These are phyloP conservation scores for Mytilinidion resinicola DNA, from an alignment of 495 filamentous ascomycete genomes.

Conservation along the genomic window DNA sequence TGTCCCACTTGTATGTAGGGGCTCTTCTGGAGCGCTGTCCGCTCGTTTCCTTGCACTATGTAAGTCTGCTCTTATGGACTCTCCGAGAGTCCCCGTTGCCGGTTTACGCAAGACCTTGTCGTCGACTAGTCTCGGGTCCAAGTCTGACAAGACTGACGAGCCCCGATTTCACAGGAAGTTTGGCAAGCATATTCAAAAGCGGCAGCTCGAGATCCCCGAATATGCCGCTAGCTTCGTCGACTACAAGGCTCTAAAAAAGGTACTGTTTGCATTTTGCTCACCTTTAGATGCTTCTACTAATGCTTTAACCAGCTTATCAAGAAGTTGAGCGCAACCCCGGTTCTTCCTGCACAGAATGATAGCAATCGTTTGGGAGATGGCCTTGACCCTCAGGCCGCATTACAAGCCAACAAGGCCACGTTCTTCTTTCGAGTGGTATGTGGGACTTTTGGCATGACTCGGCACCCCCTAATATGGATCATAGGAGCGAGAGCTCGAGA, in stretches of 20 bases:
- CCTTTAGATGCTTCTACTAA: neutral
- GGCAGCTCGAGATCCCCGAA: conserved; percentile 96
- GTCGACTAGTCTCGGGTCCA: conserved; percentile 21
- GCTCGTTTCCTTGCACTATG: conserved; percentile 21
- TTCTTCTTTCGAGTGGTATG: conserved; percentile 96
- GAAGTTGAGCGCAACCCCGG: conserved; percentile 85
- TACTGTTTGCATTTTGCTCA: conserved; percentile 29
- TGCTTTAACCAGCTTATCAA: conserved; percentile 77
- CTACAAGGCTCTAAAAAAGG: conserved; percentile 99
- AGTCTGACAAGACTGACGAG: conserved; percentile 26
- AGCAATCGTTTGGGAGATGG: conserved; percentile 42
- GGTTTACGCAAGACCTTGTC: conserved; percentile 17
- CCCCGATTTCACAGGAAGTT: conserved; percentile 71
- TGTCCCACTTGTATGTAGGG: conserved; percentile 10
- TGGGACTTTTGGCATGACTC: neutral
- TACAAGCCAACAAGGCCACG: conserved; percentile 95
- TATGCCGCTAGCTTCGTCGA: conserved; percentile 99
- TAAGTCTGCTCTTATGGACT: conserved; percentile 25
- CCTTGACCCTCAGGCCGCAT: conserved; percentile 74
- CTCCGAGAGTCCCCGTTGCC: conserved; percentile 4
- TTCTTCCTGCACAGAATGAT: conserved; percentile 67
- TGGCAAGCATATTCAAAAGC: conserved; percentile 97
- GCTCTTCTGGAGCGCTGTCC: conserved; percentile 7
- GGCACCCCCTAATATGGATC: neutral
- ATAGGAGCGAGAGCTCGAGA: conserved; percentile 94